These are phyloP conservation scores for Sporisorium scitamineum DNA, from an alignment of 1,284 basidiomycete species.

Conservation along the genomic window DNA sequence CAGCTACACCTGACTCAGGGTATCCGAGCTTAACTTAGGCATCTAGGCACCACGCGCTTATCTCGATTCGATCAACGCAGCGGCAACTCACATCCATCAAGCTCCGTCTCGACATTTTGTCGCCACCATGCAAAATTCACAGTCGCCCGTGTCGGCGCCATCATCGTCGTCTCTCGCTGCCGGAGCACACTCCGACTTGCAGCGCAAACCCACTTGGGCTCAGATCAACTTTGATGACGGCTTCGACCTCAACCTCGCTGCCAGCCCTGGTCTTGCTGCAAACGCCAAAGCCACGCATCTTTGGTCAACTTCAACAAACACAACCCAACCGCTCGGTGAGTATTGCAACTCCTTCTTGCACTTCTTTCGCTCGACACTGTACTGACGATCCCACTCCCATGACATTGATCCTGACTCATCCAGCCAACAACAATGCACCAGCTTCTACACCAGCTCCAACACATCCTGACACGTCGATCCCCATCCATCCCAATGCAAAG, in stretches of 20 bases:
- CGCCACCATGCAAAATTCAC: constrained; percentile 17
- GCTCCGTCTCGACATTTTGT: neutral
- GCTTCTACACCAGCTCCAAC: constrained; percentile 2
- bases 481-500: constrained; percentile 6
- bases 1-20: neutral
- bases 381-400: constrained; percentile 7
- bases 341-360: neutral
- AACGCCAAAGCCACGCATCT: neutral
- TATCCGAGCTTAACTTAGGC: constrained; percentile 7
- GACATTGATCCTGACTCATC: neutral
- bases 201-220: constrained; percentile 47
- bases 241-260: constrained; percentile 44
- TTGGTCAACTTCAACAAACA: constrained; percentile 1
- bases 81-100: neutral
- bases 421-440: neutral
- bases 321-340: constrained; percentile 12
- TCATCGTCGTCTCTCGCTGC: constrained; percentile 5
- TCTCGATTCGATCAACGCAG: neutral
- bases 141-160: constrained; percentile 1
- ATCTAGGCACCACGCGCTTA: neutral
- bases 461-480: neutral
- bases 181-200: constrained; percentile 14
- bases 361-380: constrained; percentile 6
- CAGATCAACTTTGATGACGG: constrained; percentile 48
- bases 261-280: constrained; percentile 12